Percentiles rank a stretch among this genome's conserved stretches.
phyloP scores from a whole-genome alignment of 768 basidiomycete species.

The Pleurotus salmoneostramineus region DNA sequence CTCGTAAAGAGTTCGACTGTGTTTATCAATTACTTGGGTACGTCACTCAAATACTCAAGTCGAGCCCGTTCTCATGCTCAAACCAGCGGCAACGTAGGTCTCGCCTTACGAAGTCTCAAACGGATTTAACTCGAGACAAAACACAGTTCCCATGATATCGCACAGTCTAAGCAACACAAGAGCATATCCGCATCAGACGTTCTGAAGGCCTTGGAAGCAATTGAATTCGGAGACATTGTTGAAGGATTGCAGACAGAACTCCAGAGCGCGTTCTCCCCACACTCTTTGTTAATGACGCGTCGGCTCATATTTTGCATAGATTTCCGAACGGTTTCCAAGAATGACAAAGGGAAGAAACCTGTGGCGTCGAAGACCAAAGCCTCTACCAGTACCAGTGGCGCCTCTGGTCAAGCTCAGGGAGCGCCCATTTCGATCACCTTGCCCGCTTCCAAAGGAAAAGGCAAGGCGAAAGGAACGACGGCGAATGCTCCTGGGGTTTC shows the following conservation, averaged over 20 bases:
- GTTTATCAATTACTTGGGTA: conserved; percentile 92
- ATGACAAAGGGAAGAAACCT: conserved; percentile 48
- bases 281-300: neutral
- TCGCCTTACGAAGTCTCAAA: conserved; percentile 9
- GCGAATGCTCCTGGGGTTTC: too few relatives aligned
- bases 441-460: conserved; percentile 28
- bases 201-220: conserved; percentile 76
- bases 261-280: conserved; percentile 37
- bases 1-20: conserved; percentile 88
- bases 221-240: conserved; percentile 73
- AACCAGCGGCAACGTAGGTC: conserved; percentile 45
- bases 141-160: conserved; percentile 82
- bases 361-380: neutral
- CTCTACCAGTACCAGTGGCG: conserved; percentile 13
- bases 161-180: conserved; percentile 80
- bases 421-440: conserved; percentile 12
- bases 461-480: conserved; percentile 18
- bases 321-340: conserved; percentile 61
- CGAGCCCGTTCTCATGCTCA: conserved; percentile 1
- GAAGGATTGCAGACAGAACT: conserved; percentile 63
- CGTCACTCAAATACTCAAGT: conserved; percentile 20
- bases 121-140: conserved; percentile 1
- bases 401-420: conserved; percentile 11
- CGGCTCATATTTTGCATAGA: conserved; percentile 30
- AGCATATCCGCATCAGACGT: conserved; percentile 89